These are phyloP conservation scores for Tolypocladium tundrense DNA, from an alignment of 2,329 filamentous ascomycete genomes.

Conservation along the genomic window DNA sequence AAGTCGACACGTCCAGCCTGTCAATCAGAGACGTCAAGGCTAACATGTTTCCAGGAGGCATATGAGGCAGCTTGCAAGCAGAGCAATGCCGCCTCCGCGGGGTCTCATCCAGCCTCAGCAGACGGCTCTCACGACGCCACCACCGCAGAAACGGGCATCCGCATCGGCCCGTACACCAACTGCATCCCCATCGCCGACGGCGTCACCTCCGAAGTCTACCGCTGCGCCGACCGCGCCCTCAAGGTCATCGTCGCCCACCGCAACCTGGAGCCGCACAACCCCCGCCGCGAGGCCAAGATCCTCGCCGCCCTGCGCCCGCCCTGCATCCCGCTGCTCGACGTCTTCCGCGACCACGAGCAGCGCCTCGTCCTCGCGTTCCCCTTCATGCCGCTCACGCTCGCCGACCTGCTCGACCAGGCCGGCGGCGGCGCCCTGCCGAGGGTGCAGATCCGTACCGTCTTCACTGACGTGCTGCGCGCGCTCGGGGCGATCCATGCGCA, in stretches of 20 bases:
- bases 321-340: conserved; percentile 58
- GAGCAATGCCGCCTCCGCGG: background rate
- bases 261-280: conserved; percentile 73
- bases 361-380: conserved; percentile 76
- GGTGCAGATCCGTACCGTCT: conserved; percentile 34
- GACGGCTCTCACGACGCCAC: background rate
- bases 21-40: background rate
- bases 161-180: conserved; percentile 42
- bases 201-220: conserved; percentile 76
- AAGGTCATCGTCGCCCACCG: conserved; percentile 74
- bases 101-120: background rate
- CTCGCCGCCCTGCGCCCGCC: conserved; percentile 47
- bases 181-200: conserved; percentile 54
- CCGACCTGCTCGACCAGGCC: conserved; percentile 48
- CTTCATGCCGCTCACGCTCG: conserved; percentile 66
- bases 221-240: conserved; percentile 54
- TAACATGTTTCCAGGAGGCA: conserved; percentile 37
- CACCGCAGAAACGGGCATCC: conserved; percentile 19
- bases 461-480: conserved; percentile 57
- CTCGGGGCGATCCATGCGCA: conserved; percentile 60
- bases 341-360: conserved; percentile 61
- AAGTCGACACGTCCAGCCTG: conserved; percentile 14
- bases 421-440: conserved; percentile 15
- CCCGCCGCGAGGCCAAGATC: conserved; percentile 68
- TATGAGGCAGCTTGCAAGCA: conserved; percentile 37